Conservation (phyloP, 805 yeast species). For the Monosporozyma solicola region DNA sequence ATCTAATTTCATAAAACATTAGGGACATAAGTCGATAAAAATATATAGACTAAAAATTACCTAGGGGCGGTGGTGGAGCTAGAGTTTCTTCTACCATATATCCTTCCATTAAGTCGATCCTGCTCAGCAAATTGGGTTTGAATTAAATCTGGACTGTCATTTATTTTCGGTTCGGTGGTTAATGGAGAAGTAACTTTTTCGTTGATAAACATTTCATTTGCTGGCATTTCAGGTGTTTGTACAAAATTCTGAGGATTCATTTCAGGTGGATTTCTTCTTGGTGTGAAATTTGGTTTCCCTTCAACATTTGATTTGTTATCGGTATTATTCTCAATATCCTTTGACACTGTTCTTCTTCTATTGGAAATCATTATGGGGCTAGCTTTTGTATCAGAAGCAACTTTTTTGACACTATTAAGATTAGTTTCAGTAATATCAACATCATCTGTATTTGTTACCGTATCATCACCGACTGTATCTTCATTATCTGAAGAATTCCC, state of each 20-base stretch:
- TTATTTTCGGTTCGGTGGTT: not conserved
- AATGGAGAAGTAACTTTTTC: slow-evolving; percentile 4
- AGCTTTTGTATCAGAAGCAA: not conserved
- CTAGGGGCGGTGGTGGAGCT: not conserved
- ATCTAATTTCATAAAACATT: not conserved
- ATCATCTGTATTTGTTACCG: not conserved
- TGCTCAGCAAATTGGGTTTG: not conserved
- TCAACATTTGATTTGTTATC: not conserved
- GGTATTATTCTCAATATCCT: not conserved
- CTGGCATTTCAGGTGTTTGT: slow-evolving; percentile 6
- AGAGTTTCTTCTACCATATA: not conserved
- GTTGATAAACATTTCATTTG: slow-evolving; percentile 27
- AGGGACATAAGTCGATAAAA: not conserved
- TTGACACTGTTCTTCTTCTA: slow-evolving; percentile 25
- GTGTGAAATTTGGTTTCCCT: not conserved
- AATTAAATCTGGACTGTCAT: not conserved
- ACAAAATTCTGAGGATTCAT: not conserved
- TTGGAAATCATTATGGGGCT: slow-evolving; percentile 26
- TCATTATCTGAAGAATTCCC: slow-evolving; percentile 1
- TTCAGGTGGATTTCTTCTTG: not conserved
- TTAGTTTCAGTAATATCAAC: not conserved
- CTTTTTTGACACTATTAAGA: not conserved
- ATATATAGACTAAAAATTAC: not conserved
- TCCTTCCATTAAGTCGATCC: not conserved
- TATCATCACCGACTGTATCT: not conserved